These are phyloP conservation scores for Curvularia sp. DNA, from an alignment of 2,329 filamentous ascomycete genomes.

Conservation along the genomic window DNA sequence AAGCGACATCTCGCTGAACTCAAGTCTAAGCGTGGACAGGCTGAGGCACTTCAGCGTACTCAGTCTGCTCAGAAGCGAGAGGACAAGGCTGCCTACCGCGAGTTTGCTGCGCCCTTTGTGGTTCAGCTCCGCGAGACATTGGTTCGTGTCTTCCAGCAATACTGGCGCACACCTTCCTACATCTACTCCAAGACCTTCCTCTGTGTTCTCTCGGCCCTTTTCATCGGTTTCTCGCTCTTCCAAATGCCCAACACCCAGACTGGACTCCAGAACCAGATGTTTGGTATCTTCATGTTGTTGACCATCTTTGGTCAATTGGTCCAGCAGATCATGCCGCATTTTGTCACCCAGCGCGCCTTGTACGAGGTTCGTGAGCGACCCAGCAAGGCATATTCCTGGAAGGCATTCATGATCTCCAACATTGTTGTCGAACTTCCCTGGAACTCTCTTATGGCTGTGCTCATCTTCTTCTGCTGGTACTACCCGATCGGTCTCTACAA, in stretches of 20 bases:
- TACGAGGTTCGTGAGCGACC: constrained; percentile 88
- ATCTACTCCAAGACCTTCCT: constrained; percentile 83
- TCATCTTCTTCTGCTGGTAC: constrained; percentile 84
- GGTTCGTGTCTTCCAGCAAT: constrained; percentile 83
- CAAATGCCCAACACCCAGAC: constrained; percentile 73
- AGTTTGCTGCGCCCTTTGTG: constrained; percentile 80
- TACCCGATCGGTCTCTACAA: constrained; percentile 80
- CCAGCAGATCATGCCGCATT: constrained; percentile 85
- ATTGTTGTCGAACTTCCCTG: constrained; percentile 86
- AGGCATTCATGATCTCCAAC: constrained; percentile 82
- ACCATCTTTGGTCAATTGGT: constrained; percentile 82
- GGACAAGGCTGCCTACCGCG: constrained; percentile 67
- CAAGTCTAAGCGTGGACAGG: constrained; percentile 49
- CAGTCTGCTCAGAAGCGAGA: constrained; percentile 51
- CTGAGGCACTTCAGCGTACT: constrained; percentile 44
- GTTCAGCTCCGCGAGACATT: constrained; percentile 72
- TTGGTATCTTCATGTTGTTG: constrained; percentile 80
- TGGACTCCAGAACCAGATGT: constrained; percentile 85
- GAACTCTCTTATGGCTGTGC: constrained; percentile 76
- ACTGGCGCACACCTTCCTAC: constrained; percentile 89
- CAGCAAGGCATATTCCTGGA: constrained; percentile 84
- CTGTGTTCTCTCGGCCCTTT: constrained; percentile 70
- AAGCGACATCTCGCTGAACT: constrained; percentile 57
- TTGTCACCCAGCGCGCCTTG: constrained; percentile 79
- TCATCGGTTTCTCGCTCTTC: constrained; percentile 84